Evolutionary conservation across 345 rosid species (phyloP), one percentile per base, ranked within the genome.

Genomic region (Hypericum androsaemum): DNA sequence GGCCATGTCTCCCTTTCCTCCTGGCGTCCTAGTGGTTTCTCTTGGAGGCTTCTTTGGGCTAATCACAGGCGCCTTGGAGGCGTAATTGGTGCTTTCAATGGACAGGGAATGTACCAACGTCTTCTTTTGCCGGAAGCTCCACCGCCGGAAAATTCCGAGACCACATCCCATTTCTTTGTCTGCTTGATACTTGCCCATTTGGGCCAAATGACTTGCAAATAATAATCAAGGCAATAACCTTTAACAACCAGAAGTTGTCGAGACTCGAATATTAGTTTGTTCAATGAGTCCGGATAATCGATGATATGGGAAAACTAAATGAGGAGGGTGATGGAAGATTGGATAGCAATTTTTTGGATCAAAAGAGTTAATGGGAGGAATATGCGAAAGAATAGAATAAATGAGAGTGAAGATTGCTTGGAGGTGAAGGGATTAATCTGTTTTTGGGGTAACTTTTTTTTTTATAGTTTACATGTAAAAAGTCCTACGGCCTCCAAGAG

Each of bases 111-210:
- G 72, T 8, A 74, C 54, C 3, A 76, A 58, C 7, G 74, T 63
- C 55, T 73, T 70, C 9, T 64, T 52, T 6, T 63, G 62, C 69
- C 77, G 58, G 57, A 66, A 65, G 15, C 71, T 75, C 80, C 82
- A 55, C 40, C 72, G 70, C 8, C 58, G 65, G 66, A 81, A 72
- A 56, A 80, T 59, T 45, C 82, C 68, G 9, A 77, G 43, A 47
- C 86, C 84, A 66, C 94, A 81, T 7, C 84, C 86, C 32, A 69
- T 9, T 45, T 59, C 68, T 37, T 50, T 58, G 17, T 74, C 73
- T 60, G 45, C 22, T 6, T 66, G 49, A 50, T 22, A 62, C 13
- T 69, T 61, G 12, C 64, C 48, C 58, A 61, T 17, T 52, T 71
- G 48, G 43, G 67, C 64, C 75, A 56, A 22, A 22, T 22, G 32